Conservation (phyloP, 345 rosid genomes). For the Physaria fendleri region DNA sequence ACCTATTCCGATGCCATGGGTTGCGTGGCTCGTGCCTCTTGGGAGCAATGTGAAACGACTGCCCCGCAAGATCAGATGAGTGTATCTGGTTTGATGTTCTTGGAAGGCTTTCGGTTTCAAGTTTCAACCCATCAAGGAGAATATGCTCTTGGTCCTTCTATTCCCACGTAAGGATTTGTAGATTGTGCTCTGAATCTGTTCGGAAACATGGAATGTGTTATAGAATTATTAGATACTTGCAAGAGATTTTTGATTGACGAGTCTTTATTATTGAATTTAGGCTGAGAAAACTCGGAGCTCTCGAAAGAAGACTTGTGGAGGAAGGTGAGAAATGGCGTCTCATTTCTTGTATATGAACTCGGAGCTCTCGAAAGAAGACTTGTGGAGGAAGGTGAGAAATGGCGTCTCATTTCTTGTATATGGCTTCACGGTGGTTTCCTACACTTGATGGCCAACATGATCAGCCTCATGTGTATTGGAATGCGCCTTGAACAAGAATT, state of each 20-base stretch:
- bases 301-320: constrained; percentile 48
- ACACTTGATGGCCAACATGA: constrained; percentile 70
- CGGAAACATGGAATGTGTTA: not conserved
- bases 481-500: constrained; percentile 84
- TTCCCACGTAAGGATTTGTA: constrained; percentile 38
- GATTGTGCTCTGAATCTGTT: not conserved
- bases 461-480: constrained; percentile 71
- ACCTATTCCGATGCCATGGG: constrained; percentile 45
- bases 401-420: too few relatives aligned
- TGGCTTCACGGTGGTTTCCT: constrained; percentile 91
- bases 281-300: constrained; percentile 68
- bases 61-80: constrained; percentile 42
- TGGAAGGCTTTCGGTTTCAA: constrained; percentile 56
- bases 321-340: constrained; percentile 69
- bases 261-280: constrained; percentile 33
- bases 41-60: constrained; percentile 60
- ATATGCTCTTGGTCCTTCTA: constrained; percentile 66
- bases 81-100: constrained; percentile 38
- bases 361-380: too few relatives aligned
- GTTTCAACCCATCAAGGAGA: constrained; percentile 43
- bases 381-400: too few relatives aligned
- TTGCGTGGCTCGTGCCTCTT: constrained; percentile 66
- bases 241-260: not conserved
- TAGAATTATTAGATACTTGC: not conserved
- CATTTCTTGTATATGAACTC: too few relatives aligned